Conservation (phyloP, 2,329 filamentous ascomycete genomes). For the Ophiocordyceps camponoti-leonardi region DNA sequence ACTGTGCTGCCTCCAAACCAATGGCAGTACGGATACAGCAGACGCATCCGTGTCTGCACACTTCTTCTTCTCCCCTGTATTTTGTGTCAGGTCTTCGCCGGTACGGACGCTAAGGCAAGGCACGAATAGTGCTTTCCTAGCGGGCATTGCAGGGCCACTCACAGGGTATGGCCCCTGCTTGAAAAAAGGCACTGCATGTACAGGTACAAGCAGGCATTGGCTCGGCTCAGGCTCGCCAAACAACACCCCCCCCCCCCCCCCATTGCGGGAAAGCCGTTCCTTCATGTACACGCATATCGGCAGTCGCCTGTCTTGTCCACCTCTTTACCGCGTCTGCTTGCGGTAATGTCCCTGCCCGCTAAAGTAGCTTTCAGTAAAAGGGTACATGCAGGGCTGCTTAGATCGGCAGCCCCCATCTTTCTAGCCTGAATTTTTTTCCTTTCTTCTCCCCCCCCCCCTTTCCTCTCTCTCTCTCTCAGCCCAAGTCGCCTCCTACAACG, state of each 20-base stretch:
- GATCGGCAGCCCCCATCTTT: neutral
- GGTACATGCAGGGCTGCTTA: neutral
- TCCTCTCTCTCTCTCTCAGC: neutral
- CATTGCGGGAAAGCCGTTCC: too few relatives aligned
- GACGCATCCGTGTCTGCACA: too few relatives aligned
- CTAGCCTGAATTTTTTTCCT: neutral
- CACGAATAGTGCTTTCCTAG: neutral
- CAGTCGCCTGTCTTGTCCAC: neutral
- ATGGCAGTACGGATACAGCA: too few relatives aligned
- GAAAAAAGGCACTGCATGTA: too few relatives aligned
- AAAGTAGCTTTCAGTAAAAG: neutral
- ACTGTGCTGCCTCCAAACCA: too few relatives aligned
- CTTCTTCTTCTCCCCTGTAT: neutral
- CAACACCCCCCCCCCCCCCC: too few relatives aligned
- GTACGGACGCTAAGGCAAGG: neutral
- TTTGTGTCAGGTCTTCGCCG: neutral
- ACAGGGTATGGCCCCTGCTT: too few relatives aligned
- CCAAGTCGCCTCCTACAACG: neutral
- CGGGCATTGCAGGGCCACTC: neutral
- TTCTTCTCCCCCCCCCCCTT: neutral
- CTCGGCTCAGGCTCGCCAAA: too few relatives aligned
- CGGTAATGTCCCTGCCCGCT: neutral
- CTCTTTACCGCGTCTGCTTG: neutral
- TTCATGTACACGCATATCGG: too few relatives aligned
- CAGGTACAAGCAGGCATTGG: too few relatives aligned